Evolutionary conservation across 148 eudicot genomes (phyloP).

Genomic region (Nepenthes gracilis): DNA sequence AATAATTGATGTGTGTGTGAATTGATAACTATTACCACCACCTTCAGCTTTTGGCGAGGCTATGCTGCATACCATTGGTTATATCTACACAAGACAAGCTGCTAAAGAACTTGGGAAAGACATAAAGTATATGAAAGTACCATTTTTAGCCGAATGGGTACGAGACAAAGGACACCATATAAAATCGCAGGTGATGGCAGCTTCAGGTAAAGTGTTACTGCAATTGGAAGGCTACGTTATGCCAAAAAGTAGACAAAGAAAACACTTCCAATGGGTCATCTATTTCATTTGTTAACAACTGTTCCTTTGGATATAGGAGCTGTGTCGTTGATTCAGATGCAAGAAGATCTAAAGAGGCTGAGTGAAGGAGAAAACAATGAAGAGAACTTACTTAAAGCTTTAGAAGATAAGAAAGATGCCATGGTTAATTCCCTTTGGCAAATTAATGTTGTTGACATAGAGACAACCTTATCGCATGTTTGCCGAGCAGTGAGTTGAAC

Average conservation of each 20-base stretch:
- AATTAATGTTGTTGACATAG: slow-evolving; percentile 87
- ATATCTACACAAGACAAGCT: slow-evolving; percentile 87
- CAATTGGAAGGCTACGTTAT: not conserved
- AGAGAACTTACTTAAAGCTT: slow-evolving; percentile 43
- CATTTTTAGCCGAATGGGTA: slow-evolving; percentile 93
- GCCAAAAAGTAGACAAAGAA: not conserved
- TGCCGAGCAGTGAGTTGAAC: slow-evolving; percentile 66
- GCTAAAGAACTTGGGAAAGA: slow-evolving; percentile 73
- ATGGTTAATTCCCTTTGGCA: slow-evolving; percentile 89
- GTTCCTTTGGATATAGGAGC: slow-evolving; percentile 35
- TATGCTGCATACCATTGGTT: slow-evolving; percentile 92
- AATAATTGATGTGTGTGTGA: not conserved
- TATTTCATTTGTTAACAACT: not conserved
- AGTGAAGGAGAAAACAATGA: slow-evolving; percentile 62
- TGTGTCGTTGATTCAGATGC: slow-evolving; percentile 59
- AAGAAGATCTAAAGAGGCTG: slow-evolving; percentile 57
- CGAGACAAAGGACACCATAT: slow-evolving; percentile 84
- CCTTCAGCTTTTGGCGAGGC: slow-evolving; percentile 83
- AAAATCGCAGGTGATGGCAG: slow-evolving; percentile 79
- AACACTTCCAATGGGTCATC: not conserved
- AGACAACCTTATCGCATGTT: slow-evolving; percentile 70
- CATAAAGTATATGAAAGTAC: slow-evolving; percentile 60
- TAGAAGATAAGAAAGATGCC: slow-evolving; percentile 82
- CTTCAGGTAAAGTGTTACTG: slow-evolving; percentile 51
- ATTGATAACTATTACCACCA: slow-evolving; percentile 4